Evolutionary conservation across 148 eudicot species (phyloP), one percentile per base, ranked within the genome.

Genomic region (Nepenthes mirabilis): DNA sequence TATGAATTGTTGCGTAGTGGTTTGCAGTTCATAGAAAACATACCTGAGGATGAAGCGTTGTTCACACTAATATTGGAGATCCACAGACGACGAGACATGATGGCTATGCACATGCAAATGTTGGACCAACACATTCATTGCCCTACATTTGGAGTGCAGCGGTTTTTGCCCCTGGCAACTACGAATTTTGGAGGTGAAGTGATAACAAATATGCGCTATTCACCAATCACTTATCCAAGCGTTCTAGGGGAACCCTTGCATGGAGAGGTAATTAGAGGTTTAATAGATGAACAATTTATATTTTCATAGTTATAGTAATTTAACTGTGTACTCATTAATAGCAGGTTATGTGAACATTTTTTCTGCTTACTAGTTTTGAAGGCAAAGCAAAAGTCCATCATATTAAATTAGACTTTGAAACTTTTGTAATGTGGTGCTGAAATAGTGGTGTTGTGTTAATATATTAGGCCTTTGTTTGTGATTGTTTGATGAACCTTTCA

Each of bases 71-170:
- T 88, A 69, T 69, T 93, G 82, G 96, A 86, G 81, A 86, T 93
- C 70, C 99, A 93, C 60, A 77, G 83, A 67, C 83, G 96, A 73
- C 77, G 99, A 69, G 99, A 93, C 79, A 86, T 86, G 95, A 80
- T 88, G 91, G 89, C 96, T 37, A 84, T 81, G 83, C 91, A 93
- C 72, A 93, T 93, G 96, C 96, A 83, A 73, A 93, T 93, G 99
- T 74, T 93, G 69, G 99, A 88, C 72, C 96, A 88, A 63, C 99
- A 93, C 78, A 85, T 93, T 49, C 99, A 93, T 66, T 88, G 99
- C 70, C 99, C 99, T 56, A 74, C 96, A 43, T 93, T 93, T 80
- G 99, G 96, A 57, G 89, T 84, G 33, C 91, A 85, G 36, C 82
- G 99, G 65, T 82, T 80, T 74, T 69, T 93, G 55, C 74, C 91